A percentile compares a stretch with the other conserved stretches of the same genome.
These are phyloP conservation scores for Cytospora paraplurivora DNA, from an alignment of 2,329 filamentous ascomycete genomes.

Conservation along the genomic window DNA sequence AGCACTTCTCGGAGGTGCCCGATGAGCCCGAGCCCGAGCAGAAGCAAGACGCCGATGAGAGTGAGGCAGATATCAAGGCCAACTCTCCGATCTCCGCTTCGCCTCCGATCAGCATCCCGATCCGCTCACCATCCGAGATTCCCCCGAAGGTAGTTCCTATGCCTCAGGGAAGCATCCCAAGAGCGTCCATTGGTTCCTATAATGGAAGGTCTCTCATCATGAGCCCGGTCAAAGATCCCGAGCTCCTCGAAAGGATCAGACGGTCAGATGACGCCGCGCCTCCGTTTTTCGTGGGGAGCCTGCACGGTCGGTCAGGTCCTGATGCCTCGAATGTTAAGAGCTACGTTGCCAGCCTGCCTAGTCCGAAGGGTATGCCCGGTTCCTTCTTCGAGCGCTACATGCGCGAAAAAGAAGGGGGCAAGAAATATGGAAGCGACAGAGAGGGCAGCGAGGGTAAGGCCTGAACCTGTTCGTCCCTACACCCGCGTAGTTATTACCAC, in stretches of 20 bases:
- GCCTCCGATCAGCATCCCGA: slow-evolving; percentile 14
- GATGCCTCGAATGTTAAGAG: slow-evolving; percentile 36
- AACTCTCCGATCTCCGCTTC: slow-evolving; percentile 15
- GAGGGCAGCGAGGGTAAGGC: slow-evolving; percentile 12
- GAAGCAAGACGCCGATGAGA: slow-evolving; percentile 1
- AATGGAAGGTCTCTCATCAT: slow-evolving; percentile 42
- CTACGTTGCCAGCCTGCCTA: slow-evolving; percentile 34
- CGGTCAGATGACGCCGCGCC: slow-evolving; percentile 39
- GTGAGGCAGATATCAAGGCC: background rate
- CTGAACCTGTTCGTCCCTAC: background rate
- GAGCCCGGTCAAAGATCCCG: slow-evolving; percentile 20
- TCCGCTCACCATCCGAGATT: slow-evolving; percentile 10
- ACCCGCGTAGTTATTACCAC: background rate
- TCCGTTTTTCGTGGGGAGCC: slow-evolving; percentile 45
- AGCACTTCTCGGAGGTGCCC: slow-evolving; percentile 14
- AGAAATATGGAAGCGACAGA: slow-evolving; percentile 24
- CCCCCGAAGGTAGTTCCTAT: slow-evolving; percentile 19
- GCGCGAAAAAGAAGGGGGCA: slow-evolving; percentile 23
- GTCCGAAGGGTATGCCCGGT: slow-evolving; percentile 33
- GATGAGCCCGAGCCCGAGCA: slow-evolving; percentile 16
- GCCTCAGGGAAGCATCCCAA: slow-evolving; percentile 25
- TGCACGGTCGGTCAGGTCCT: slow-evolving; percentile 38
- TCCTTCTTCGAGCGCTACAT: slow-evolving; percentile 38
- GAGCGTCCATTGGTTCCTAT: slow-evolving; percentile 42
- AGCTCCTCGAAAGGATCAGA: slow-evolving; percentile 38